A percentile compares a stretch with the other conserved stretches of the same genome.
phyloP scores from a whole-genome alignment of 305 asterid species.

The Rubia tinctorum region DNA sequence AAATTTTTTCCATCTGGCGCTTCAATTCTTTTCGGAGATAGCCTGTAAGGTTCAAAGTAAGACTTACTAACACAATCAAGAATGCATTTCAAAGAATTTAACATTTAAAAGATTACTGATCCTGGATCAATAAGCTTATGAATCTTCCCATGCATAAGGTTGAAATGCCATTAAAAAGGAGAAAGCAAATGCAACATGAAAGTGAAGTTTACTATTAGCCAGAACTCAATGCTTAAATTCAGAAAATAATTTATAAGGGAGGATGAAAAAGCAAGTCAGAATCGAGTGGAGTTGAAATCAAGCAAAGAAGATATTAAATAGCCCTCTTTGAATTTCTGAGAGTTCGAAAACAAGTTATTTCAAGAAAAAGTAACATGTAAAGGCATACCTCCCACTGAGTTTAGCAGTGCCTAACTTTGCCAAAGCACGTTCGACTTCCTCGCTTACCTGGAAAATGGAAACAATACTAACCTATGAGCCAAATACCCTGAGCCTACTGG shows the following conservation, averaged over 20 bases:
- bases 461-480: conserved; percentile 13
- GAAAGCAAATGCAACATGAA: not conserved
- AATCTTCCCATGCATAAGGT: not conserved
- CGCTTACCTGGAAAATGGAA: conserved; percentile 70
- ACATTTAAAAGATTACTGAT: not conserved
- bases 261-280: not conserved
- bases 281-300: not conserved
- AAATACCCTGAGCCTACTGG: not conserved
- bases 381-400: conserved; percentile 63
- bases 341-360: conserved; percentile 5
- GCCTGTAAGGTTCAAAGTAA: conserved; percentile 42
- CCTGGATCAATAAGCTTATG: not conserved
- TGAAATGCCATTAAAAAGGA: not conserved
- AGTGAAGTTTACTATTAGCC: not conserved
- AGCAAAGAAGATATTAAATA: not conserved
- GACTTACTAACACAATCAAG: not conserved
- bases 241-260: not conserved
- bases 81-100: conserved; percentile 2
- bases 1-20: conserved; percentile 81
- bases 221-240: not conserved
- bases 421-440: conserved; percentile 98
- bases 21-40: conserved; percentile 88
- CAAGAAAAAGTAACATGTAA: conserved; percentile 1
- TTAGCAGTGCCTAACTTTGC: conserved; percentile 76
- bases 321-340: not conserved